Percentiles rank a stretch among this genome's conserved stretches.
Conservation (phyloP, 2,329 filamentous ascomycete species). For the Ceratocystis albifundus region DNA sequence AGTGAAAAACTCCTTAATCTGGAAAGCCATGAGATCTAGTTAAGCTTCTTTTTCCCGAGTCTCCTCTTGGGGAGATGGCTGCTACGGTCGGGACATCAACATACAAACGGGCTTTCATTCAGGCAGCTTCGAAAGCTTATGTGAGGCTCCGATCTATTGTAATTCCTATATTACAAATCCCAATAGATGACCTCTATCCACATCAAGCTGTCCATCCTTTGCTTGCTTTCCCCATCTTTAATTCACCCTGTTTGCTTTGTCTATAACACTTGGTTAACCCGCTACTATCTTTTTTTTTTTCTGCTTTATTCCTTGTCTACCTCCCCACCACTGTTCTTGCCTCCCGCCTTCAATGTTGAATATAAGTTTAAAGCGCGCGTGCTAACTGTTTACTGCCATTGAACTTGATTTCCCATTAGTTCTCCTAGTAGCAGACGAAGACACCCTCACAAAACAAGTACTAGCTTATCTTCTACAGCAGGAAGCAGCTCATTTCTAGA, state of each 20-base stretch:
- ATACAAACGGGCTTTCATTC: background rate
- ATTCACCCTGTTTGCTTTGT: conserved; percentile 11
- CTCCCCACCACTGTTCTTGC: background rate
- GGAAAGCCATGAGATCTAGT: background rate
- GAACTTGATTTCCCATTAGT: conserved; percentile 44
- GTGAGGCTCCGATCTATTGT: background rate
- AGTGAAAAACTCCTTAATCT: too few species aligned
- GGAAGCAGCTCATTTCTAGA: conserved; percentile 53
- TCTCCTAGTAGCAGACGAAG: conserved; percentile 42
- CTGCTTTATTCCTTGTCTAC: background rate
- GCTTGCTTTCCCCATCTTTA: conserved; percentile 14
- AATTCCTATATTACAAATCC: background rate
- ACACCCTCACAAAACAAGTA: conserved; percentile 40
- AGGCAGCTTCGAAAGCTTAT: background rate
- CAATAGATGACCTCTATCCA: background rate
- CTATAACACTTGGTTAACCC: background rate
- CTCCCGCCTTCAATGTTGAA: too few species aligned
- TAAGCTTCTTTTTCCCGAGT: background rate
- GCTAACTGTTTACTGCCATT: conserved; percentile 40
- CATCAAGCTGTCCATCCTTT: background rate
- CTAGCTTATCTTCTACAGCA: conserved; percentile 50
- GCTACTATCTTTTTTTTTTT: conserved; percentile 1
- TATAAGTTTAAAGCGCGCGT: background rate
- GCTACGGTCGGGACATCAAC: background rate
- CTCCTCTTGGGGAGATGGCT: background rate